Conservation (phyloP, 805 yeast species). For the Saturnispora quitensis region DNA sequence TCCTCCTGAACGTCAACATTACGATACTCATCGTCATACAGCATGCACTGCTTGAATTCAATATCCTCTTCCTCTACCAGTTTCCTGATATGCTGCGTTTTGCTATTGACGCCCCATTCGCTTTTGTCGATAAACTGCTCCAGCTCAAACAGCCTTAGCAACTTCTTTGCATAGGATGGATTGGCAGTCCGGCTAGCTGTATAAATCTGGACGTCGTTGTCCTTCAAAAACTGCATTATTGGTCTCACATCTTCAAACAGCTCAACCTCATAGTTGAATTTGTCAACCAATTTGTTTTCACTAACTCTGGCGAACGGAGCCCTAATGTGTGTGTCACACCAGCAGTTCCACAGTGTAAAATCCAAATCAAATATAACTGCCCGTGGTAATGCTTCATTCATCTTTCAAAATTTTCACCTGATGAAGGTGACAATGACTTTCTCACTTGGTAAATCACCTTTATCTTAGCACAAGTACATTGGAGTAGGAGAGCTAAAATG, state of each 20-base stretch:
- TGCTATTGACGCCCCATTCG: constrained; percentile 64
- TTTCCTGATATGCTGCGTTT: constrained; percentile 44
- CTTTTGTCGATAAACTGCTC: constrained; percentile 44
- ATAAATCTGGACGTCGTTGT: constrained; percentile 41
- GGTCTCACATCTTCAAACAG: constrained; percentile 62
- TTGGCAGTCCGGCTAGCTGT: constrained; percentile 77
- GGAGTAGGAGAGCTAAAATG: background rate
- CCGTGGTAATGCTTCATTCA: constrained; percentile 26
- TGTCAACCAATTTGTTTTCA: constrained; percentile 36
- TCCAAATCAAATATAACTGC: constrained; percentile 69
- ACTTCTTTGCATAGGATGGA: constrained; percentile 63
- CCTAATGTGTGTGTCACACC: constrained; percentile 71
- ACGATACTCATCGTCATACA: background rate
- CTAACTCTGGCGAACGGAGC: constrained; percentile 34
- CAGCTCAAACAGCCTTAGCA: constrained; percentile 46
- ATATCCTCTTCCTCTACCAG: constrained; percentile 28
- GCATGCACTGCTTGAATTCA: background rate
- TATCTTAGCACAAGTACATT: background rate
- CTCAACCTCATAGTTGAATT: constrained; percentile 43
- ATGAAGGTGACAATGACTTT: background rate
- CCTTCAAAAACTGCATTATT: constrained; percentile 45
- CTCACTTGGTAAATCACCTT: background rate
- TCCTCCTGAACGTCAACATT: background rate
- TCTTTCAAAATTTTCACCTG: background rate
- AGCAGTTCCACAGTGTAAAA: constrained; percentile 74